Base-by-base conservation (phyloP, 345 rosid genomes). In the Eucalyptus curtisii region DNA sequence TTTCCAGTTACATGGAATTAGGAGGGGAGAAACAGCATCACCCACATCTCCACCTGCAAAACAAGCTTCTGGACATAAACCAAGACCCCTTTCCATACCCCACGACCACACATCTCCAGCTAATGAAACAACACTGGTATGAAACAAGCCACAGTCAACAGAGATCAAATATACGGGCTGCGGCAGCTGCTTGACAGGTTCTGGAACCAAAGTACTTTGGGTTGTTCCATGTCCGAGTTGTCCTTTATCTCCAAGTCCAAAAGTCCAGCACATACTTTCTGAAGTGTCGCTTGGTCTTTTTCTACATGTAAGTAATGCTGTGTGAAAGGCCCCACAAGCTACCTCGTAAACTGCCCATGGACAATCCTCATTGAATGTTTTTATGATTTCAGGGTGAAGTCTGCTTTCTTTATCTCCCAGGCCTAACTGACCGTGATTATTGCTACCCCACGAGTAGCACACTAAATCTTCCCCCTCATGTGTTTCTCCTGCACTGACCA, bases 71-170 rank as follows among this genome's bases (percentile, higher is more conserved):
- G 99, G 99, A 91, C 99, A 96, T 88, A 97, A 92, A 50, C 99
- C 99, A 85, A 97, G 92, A 57, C 99, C 99, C 90, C 91, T 95
- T 90, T 94, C 97, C 99, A 97, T 96, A 80, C 99, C 99, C 99
- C 99, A 97, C 3, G 98, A 96, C 99, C 98, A 94, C 84, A 95
- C 93, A 24, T 91, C 95, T 91, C 99, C 99, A 12, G 92, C 95
- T 15, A 96, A 95, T 15, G 99, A 95, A 88, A 95, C 97, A 87
- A 94, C 97, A 59, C 97, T 95, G 15, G 99, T 97, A 89, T 97
- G 99, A 90, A 97, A 97, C 87, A 97, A 90, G 88, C 99, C 99
- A 93, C 99, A 96, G 90, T 94, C 98, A 85, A 97, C 93, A 85
- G 99, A 97, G 50, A 91, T 90, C 57, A 95, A 91, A 90, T 92